phyloP scores from a whole-genome alignment of 352 stramenopile genomes.

The Pythium insidiosum region DNA sequence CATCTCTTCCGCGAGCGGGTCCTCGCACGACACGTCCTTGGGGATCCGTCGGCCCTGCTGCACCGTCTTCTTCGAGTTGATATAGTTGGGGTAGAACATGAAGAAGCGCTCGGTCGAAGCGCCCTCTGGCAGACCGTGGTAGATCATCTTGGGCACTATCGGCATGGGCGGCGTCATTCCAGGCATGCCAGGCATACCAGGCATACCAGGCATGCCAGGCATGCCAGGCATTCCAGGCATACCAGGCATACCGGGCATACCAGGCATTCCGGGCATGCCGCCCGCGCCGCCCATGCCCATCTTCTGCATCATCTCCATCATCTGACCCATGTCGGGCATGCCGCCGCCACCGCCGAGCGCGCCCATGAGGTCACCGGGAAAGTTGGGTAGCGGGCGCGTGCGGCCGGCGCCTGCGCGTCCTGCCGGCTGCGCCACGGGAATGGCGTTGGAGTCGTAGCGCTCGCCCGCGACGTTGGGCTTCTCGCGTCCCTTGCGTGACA shows the following conservation, averaged over 20 bases:
- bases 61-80: slow-evolving; percentile 79
- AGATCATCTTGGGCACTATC: slow-evolving; percentile 55
- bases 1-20: slow-evolving; percentile 73
- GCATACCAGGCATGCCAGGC: slow-evolving; percentile 31
- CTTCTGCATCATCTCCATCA: slow-evolving; percentile 30
- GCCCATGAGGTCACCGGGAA: slow-evolving; percentile 44
- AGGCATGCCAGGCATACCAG: slow-evolving; percentile 25
- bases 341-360: slow-evolving; percentile 29
- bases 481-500: slow-evolving; percentile 43
- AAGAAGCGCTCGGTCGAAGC: slow-evolving; percentile 45
- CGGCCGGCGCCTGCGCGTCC: slow-evolving; percentile 12
- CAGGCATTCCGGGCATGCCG: slow-evolving; percentile 29
- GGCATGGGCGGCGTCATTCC: slow-evolving; percentile 42
- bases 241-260: slow-evolving; percentile 34
- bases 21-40: slow-evolving; percentile 56
- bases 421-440: slow-evolving; percentile 23
- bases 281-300: slow-evolving; percentile 30
- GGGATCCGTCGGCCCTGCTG: slow-evolving; percentile 65
- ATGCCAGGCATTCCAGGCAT: slow-evolving; percentile 24
- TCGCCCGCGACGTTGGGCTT: slow-evolving; percentile 80
- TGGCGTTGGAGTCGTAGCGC: slow-evolving; percentile 78
- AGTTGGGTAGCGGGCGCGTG: slow-evolving; percentile 31
- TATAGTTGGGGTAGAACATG: slow-evolving; percentile 86
- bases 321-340: slow-evolving; percentile 49
- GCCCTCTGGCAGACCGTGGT: slow-evolving; percentile 55